phyloP scores from a whole-genome alignment of 2,329 filamentous ascomycete species.

The Xylaria sp. region DNA sequence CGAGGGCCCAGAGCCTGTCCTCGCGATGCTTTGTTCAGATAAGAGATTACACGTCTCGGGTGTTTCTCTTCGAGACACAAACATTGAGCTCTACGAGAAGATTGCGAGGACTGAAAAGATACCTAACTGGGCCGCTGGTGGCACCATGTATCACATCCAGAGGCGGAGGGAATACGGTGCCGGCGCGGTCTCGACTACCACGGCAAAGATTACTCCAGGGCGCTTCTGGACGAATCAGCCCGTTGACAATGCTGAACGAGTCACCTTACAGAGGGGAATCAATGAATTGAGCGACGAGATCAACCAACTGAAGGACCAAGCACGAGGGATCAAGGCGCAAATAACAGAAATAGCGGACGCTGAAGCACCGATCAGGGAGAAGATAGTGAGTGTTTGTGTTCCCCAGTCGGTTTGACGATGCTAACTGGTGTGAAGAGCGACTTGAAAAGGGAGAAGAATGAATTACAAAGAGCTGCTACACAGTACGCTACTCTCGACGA shows the following conservation, averaged over 20 bases:
- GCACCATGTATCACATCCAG: conserved; percentile 64
- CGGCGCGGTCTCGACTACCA: conserved; percentile 69
- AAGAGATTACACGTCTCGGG: conserved; percentile 69
- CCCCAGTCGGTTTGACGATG: conserved; percentile 19
- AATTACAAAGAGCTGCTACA: conserved; percentile 66
- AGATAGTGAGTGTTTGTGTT: conserved; percentile 44
- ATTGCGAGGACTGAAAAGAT: conserved; percentile 63
- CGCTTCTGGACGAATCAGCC: conserved; percentile 77
- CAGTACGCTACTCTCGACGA: conserved; percentile 69
- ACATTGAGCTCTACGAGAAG: conserved; percentile 67
- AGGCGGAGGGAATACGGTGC: conserved; percentile 81
- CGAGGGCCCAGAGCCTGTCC: conserved; percentile 77
- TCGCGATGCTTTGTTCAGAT: conserved; percentile 85
- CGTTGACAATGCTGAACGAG: conserved; percentile 68
- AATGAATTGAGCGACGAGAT: conserved; percentile 44
- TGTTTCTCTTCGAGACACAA: conserved; percentile 65
- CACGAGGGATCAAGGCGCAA: conserved; percentile 42
- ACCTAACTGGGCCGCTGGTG: conserved; percentile 70
- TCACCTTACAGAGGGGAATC: conserved; percentile 59
- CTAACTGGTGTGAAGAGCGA: conserved; percentile 41
- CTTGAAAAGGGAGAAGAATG: conserved; percentile 65
- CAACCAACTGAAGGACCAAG: conserved; percentile 39
- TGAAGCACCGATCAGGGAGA: conserved; percentile 46
- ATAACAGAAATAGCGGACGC: conserved; percentile 42
- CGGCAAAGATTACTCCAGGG: conserved; percentile 63